phyloP scores from a whole-genome alignment of 1,139 yeast species.

The Blastobotrys serpentis region DNA sequence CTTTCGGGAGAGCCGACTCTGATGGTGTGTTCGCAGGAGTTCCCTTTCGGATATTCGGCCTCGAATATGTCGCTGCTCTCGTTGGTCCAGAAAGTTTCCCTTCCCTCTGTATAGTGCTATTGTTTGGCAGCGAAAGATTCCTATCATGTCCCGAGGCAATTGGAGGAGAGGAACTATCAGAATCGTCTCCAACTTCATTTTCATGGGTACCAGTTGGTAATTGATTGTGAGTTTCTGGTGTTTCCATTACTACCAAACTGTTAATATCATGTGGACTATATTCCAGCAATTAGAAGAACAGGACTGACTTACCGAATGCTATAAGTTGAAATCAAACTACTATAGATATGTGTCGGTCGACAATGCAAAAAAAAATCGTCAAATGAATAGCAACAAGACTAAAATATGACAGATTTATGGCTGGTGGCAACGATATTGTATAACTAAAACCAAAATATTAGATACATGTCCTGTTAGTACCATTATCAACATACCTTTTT shows the following conservation, averaged over 20 bases:
- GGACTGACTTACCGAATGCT: background rate
- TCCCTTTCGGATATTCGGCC: constrained; percentile 18
- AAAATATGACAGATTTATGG: background rate
- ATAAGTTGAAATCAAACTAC: too few relatives aligned
- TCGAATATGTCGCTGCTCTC: constrained; percentile 33
- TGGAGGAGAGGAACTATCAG: background rate
- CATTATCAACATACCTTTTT: background rate
- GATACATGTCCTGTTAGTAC: background rate
- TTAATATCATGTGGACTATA: too few relatives aligned
- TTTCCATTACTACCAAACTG: background rate
- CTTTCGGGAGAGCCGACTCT: constrained; percentile 11
- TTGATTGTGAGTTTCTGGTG: background rate
- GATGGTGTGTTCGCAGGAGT: constrained; percentile 4
- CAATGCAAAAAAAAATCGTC: too few relatives aligned
- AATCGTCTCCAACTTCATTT: background rate
- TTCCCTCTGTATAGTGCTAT: constrained; percentile 22
- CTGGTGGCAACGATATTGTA: too few relatives aligned
- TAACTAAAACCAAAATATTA: too few relatives aligned
- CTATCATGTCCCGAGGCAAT: constrained; percentile 29
- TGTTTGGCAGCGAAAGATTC: constrained; percentile 33
- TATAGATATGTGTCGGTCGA: too few relatives aligned
- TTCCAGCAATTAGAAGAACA: too few relatives aligned
- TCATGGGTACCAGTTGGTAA: background rate
- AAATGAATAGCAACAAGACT: background rate
- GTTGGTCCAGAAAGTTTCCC: constrained; percentile 23